phyloP scores from a whole-genome alignment of 1,284 basidiomycete species.

The Ustilago shanxiensis region DNA sequence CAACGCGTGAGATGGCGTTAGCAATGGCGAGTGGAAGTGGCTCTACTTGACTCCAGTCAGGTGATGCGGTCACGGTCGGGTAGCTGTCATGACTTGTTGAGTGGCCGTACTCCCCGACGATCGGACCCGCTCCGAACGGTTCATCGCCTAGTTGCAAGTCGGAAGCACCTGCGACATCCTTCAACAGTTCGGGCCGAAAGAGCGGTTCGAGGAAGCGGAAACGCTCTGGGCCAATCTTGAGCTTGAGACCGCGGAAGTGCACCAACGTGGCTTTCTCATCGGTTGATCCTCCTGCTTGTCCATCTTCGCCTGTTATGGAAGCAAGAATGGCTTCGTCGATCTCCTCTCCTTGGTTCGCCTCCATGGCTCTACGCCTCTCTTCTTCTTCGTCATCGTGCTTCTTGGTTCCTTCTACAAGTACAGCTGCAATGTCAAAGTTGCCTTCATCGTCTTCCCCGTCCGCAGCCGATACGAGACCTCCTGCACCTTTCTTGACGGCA shows the following conservation, averaged over 20 bases:
- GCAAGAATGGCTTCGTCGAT: constrained; percentile 47
- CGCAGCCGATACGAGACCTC: constrained; percentile 32
- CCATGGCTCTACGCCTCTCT: constrained; percentile 80
- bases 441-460: constrained; percentile 82
- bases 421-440: constrained; percentile 75
- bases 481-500: constrained; percentile 44
- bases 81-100: constrained; percentile 33
- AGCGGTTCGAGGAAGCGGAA: constrained; percentile 64
- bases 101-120: constrained; percentile 9
- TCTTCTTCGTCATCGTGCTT: constrained; percentile 53
- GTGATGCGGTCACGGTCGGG: constrained; percentile 20
- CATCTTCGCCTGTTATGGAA: constrained; percentile 49
- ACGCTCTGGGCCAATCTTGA: constrained; percentile 58
- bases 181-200: constrained; percentile 56
- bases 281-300: constrained; percentile 50
- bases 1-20: constrained; percentile 49
- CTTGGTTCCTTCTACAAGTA: constrained; percentile 67
- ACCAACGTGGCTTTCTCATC: constrained; percentile 51
- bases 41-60: constrained; percentile 35
- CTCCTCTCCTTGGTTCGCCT: constrained; percentile 71
- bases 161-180: constrained; percentile 43
- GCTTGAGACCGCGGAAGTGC: constrained; percentile 57
- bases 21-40: constrained; percentile 53
- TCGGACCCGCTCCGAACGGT: constrained; percentile 45
- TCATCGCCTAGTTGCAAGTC: constrained; percentile 43